These are phyloP conservation scores for Haplographium delicatum DNA, from an alignment of 495 filamentous ascomycete species.

Conservation along the genomic window DNA sequence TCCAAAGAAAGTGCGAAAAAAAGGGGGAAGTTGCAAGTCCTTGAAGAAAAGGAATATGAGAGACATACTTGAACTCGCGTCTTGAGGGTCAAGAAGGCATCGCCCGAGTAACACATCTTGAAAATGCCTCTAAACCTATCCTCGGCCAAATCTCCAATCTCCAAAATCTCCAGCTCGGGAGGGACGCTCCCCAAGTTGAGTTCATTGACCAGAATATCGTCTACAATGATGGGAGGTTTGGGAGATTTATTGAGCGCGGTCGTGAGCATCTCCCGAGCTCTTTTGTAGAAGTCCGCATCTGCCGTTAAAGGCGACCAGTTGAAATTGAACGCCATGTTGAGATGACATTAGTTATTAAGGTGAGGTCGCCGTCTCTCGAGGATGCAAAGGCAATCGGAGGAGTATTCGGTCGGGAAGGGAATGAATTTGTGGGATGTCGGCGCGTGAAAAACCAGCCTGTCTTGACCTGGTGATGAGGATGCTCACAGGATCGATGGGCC, in stretches of 20 bases:
- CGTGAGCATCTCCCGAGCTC: slow-evolving; percentile 90
- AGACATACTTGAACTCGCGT: slow-evolving; percentile 77
- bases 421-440: slow-evolving; percentile 9
- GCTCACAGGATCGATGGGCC: not conserved
- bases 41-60: too few species aligned
- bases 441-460: slow-evolving; percentile 18
- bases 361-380: too few species aligned
- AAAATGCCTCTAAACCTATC: slow-evolving; percentile 97
- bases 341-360: slow-evolving; percentile 25
- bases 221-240: slow-evolving; percentile 97
- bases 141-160: slow-evolving; percentile 94
- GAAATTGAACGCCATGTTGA: slow-evolving; percentile 98
- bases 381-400: too few species aligned
- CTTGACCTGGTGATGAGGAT: slow-evolving; percentile 21
- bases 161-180: slow-evolving; percentile 89
- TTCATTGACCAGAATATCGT: slow-evolving; percentile 97
- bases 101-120: slow-evolving; percentile 95
- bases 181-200: slow-evolving; percentile 91
- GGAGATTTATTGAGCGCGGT: slow-evolving; percentile 95
- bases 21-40: not conserved
- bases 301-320: slow-evolving; percentile 99
- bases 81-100: slow-evolving; percentile 89
- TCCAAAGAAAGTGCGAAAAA: not conserved
- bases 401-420: not conserved
- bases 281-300: slow-evolving; percentile 82